A percentile compares a stretch with the other conserved stretches of the same genome.
Evolutionary conservation across 2,329 filamentous ascomycete species (phyloP).

Genomic region (Hypoxylon rubiginosum): DNA sequence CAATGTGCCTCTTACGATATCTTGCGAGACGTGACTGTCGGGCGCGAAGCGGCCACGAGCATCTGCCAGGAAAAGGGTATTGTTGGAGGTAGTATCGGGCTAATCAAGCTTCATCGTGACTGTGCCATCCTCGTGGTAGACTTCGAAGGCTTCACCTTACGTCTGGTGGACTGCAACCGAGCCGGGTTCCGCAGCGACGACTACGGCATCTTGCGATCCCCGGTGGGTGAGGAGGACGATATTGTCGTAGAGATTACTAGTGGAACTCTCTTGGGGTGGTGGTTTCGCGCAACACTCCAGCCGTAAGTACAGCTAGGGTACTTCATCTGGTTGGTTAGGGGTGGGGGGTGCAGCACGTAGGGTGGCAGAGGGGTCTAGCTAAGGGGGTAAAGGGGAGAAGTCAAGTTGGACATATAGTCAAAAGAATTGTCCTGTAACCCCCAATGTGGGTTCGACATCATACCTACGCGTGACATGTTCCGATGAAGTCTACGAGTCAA

Average conservation of each 20-base stretch:
- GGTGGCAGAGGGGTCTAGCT: too few relatives aligned
- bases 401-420: too few relatives aligned
- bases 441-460: too few relatives aligned
- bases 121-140: neutral
- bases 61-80: neutral
- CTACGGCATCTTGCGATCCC: neutral
- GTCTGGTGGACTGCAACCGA: neutral
- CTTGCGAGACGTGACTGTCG: neutral
- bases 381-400: too few relatives aligned
- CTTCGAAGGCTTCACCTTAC: neutral
- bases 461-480: too few relatives aligned
- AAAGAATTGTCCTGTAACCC: too few relatives aligned
- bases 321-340: too few relatives aligned
- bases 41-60: neutral
- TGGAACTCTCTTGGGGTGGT: neutral
- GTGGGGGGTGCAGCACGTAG: too few relatives aligned
- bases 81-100: neutral
- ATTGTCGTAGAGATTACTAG: neutral
- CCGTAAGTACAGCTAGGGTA: too few relatives aligned
- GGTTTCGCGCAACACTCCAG: neutral
- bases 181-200: neutral
- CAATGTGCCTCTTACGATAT: neutral
- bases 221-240: neutral
- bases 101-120: neutral
- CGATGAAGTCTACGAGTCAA: too few relatives aligned